Conservation (phyloP, 2,329 filamentous ascomycete species). For the Diaporthe amygdali region DNA sequence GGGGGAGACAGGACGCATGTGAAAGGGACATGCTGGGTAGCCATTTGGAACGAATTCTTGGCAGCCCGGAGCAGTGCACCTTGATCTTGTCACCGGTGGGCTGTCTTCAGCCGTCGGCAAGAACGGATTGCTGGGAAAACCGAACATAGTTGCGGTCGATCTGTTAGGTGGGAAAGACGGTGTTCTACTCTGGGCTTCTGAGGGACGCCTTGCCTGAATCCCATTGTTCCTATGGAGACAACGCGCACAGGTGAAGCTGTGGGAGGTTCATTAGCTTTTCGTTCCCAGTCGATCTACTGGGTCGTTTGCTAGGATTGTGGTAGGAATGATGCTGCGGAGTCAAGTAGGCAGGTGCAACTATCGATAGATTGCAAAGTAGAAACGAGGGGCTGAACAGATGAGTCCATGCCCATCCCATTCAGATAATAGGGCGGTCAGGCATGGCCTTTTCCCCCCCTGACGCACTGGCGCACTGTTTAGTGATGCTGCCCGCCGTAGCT, state of each 20-base stretch:
- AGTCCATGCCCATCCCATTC: background rate
- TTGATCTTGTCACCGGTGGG: slow-evolving; percentile 19
- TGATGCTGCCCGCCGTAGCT: background rate
- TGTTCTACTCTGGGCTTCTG: background rate
- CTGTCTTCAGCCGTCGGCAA: slow-evolving; percentile 9
- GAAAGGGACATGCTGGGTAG: slow-evolving; percentile 18
- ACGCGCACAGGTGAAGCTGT: slow-evolving; percentile 22
- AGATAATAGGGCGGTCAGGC: background rate
- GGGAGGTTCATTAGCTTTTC: background rate
- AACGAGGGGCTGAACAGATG: background rate
- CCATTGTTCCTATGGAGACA: slow-evolving; percentile 19
- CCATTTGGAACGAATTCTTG: background rate
- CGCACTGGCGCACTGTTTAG: background rate
- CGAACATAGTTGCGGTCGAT: background rate
- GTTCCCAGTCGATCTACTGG: background rate
- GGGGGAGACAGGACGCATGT: slow-evolving; percentile 12
- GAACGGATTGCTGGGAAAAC: slow-evolving; percentile 20
- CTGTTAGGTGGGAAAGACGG: background rate
- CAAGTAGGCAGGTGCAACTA: background rate
- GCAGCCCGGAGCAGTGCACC: slow-evolving; percentile 20
- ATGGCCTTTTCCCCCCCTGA: background rate
- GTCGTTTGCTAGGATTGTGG: background rate
- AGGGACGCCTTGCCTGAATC: slow-evolving; percentile 8
- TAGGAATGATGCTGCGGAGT: background rate
- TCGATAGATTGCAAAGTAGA: background rate